Conservation (phyloP, 1,284 basidiomycete species). For the Acaromyces ingoldii region DNA sequence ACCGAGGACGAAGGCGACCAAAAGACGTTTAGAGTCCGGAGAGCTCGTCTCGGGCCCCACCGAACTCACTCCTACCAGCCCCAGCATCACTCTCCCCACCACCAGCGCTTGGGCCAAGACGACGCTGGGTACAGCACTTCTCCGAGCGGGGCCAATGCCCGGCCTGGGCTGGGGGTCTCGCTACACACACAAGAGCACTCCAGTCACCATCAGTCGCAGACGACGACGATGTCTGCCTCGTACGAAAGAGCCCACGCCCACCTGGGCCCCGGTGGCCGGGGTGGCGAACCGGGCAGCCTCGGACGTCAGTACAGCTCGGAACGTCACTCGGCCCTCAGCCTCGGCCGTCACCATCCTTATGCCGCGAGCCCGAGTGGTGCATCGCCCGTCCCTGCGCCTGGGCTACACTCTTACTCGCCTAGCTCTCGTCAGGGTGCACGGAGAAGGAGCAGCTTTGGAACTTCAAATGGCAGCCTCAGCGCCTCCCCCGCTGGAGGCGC, state of each 20-base stretch:
- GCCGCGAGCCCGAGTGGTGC: constrained; percentile 29
- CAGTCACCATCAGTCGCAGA: too few relatives aligned
- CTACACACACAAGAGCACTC: background rate
- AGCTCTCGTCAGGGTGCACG: constrained; percentile 19
- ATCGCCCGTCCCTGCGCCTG: constrained; percentile 25
- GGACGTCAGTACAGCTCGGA: constrained; percentile 34
- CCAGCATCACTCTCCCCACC: too few relatives aligned
- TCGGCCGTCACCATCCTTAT: constrained; percentile 32
- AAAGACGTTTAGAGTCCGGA: too few relatives aligned
- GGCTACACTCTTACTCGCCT: constrained; percentile 23
- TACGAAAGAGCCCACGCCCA: constrained; percentile 5
- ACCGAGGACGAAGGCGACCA: constrained; percentile 44
- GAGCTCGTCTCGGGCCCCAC: too few relatives aligned
- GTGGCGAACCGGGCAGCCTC: too few relatives aligned
- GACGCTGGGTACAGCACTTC: too few relatives aligned
- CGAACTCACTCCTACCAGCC: too few relatives aligned
- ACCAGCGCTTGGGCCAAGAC: too few relatives aligned
- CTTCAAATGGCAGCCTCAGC: background rate
- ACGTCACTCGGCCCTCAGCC: constrained; percentile 18
- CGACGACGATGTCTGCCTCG: constrained; percentile 9
- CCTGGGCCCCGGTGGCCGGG: background rate
- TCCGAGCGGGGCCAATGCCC: too few relatives aligned
- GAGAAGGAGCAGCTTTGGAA: constrained; percentile 25
- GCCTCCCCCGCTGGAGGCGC: background rate
- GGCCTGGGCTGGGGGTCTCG: background rate